A percentile compares a stretch with the other conserved stretches of the same genome.
phyloP scores from a whole-genome alignment of 768 basidiomycete species.

The Kwoniella mangroviensis region DNA sequence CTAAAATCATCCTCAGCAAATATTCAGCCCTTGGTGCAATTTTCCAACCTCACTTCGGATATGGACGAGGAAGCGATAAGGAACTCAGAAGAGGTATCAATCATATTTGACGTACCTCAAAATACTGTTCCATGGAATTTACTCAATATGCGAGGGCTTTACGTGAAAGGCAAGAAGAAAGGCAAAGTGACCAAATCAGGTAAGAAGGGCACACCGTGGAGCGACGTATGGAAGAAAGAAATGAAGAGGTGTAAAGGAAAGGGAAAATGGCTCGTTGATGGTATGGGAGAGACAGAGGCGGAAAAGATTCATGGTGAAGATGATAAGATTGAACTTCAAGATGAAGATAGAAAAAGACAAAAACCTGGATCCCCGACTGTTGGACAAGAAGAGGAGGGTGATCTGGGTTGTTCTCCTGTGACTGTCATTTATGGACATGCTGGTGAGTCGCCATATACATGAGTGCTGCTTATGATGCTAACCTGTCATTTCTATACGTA shows the following conservation, averaged over 20 bases:
- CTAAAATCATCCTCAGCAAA: constrained; percentile 62
- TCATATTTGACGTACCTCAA: constrained; percentile 73
- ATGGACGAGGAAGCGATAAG: constrained; percentile 15
- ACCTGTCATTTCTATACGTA: constrained; percentile 45
- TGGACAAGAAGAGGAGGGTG: constrained; percentile 18
- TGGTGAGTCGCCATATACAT: constrained; percentile 28
- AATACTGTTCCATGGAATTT: constrained; percentile 77
- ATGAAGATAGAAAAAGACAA: constrained; percentile 36
- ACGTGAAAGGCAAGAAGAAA: constrained; percentile 58
- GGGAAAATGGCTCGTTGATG: constrained; percentile 56
- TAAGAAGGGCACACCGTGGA: constrained; percentile 71
- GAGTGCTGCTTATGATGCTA: constrained; percentile 2
- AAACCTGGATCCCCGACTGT: constrained; percentile 31
- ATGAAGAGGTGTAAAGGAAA: constrained; percentile 51
- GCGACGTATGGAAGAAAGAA: constrained; percentile 67
- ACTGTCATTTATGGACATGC: constrained; percentile 85
- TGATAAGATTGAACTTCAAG: constrained; percentile 60
- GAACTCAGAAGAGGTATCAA: constrained; percentile 62
- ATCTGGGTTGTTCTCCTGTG: constrained; percentile 46
- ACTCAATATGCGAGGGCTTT: constrained; percentile 72
- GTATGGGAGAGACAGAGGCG: constrained; percentile 61
- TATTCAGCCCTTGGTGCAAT: constrained; percentile 71
- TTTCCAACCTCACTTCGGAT: constrained; percentile 23
- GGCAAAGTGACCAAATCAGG: constrained; percentile 59
- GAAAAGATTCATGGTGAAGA: constrained; percentile 36